These are phyloP conservation scores for Debaryomyces castellii DNA, from an alignment of 805 yeast species.

Conservation along the genomic window DNA sequence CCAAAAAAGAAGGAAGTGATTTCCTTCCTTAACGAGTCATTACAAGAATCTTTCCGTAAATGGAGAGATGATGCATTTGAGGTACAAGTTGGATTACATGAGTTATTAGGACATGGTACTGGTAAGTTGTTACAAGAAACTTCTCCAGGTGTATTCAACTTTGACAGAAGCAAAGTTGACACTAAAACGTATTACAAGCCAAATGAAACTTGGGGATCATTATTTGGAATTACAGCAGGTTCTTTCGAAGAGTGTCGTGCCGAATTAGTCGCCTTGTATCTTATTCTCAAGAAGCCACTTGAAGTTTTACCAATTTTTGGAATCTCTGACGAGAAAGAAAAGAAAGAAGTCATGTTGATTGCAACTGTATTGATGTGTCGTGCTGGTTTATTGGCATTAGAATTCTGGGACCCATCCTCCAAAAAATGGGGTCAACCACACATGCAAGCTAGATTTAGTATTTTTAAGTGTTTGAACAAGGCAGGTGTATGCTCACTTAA, in stretches of 20 bases:
- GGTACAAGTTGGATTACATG: slow-evolving; percentile 93
- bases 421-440: slow-evolving; percentile 94
- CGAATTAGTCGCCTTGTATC: slow-evolving; percentile 81
- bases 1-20: slow-evolving; percentile 66
- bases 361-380: slow-evolving; percentile 83
- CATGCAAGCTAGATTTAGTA: slow-evolving; percentile 89
- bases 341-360: slow-evolving; percentile 60
- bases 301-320: slow-evolving; percentile 74
- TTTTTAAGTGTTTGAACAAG: slow-evolving; percentile 69
- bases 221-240: slow-evolving; percentile 80
- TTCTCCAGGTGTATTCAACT: slow-evolving; percentile 65
- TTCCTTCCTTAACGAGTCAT: slow-evolving; percentile 58
- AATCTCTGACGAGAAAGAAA: slow-evolving; percentile 53
- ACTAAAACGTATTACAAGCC: slow-evolving; percentile 68
- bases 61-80: slow-evolving; percentile 83
- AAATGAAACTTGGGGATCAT: slow-evolving; percentile 89
- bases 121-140: slow-evolving; percentile 70
- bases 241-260: slow-evolving; percentile 94
- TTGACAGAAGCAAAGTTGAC: slow-evolving; percentile 65
- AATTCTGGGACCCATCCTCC: slow-evolving; percentile 82
- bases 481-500: slow-evolving; percentile 64
- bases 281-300: slow-evolving; percentile 61
- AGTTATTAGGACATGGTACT: slow-evolving; percentile 86
- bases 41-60: slow-evolving; percentile 60
- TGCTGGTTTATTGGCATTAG: slow-evolving; percentile 81